Base-by-base conservation (phyloP, 2,329 filamentous ascomycete species). In the Botrytis cinerea region DNA sequence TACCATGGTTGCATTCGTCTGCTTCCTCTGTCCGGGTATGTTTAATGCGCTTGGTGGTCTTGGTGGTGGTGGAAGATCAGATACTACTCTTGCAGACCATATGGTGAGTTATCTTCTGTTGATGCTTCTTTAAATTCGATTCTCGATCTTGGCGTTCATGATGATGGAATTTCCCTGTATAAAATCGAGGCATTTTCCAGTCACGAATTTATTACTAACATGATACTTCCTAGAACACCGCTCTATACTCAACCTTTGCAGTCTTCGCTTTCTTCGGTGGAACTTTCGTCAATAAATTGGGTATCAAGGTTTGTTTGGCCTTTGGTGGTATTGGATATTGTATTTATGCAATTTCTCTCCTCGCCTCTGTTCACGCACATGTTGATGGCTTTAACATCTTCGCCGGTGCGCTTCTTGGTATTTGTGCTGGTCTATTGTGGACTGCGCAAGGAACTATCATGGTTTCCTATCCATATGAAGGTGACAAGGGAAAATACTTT, bases 381-480 rank as follows among this genome's bases (percentile, higher is more conserved):
- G 83, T 86, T 74, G 90, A 88, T 32, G 91, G 90, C 74, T 95
- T 93, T 83, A 89, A 91, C 80, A 89, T 92, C 78, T 94, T 95
- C 78, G 89, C 93, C 9, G 93, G 93, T 77, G 91, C 90, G 25
- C 86, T 93, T 75, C 88, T 95, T 64, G 93, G 93, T 82, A 84
- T 93, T 73, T 95, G 92, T 80, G 93, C 93, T 64, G 93, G 92
- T 80, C 86, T 95, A 57, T 86, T 96, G 54, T 96, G 93, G 93
- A 91, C 91, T 48, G 93, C 92, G 1, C 93, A 95, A 83, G 93
- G 93, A 74, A 90, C 92, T 74, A 93, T 95, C 80, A 95, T 95
- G 91, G 95, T 97, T 89, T 90, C 92, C 59, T 97, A 97, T 82
- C 94, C 94, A 2, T 86, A 88, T 32, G 95, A 97, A 83, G 83